Conservation (phyloP, 345 rosid species). For the Aquilaria malaccensis region DNA sequence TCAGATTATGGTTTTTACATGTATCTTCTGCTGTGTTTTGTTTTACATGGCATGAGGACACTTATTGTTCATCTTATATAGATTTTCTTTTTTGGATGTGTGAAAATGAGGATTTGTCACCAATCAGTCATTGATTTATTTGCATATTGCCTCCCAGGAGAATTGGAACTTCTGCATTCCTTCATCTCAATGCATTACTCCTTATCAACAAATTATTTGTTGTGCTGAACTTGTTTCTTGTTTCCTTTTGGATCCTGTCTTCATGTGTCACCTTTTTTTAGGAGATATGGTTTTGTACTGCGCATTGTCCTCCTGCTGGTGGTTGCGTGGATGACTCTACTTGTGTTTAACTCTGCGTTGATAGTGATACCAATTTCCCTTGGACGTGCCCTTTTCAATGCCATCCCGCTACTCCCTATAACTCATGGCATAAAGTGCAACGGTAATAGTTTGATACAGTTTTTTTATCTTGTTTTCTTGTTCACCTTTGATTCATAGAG, state of each 20-base stretch:
- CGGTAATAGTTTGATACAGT: constrained; percentile 36
- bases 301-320: constrained; percentile 78
- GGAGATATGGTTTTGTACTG: constrained; percentile 83
- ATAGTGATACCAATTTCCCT: constrained; percentile 88
- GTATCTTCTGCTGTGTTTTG: too few species aligned
- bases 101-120: too few species aligned
- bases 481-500: too few species aligned
- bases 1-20: too few species aligned
- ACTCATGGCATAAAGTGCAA: constrained; percentile 98
- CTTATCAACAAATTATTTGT: neutral
- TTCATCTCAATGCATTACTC: neutral
- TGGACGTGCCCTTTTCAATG: constrained; percentile 88
- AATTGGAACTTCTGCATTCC: neutral
- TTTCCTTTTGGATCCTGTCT: neutral
- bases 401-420: constrained; percentile 89
- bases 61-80: too few species aligned
- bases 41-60: too few species aligned
- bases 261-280: constrained; percentile 12
- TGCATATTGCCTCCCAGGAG: too few species aligned
- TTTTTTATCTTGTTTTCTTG: neutral
- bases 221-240: neutral
- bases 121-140: too few species aligned
- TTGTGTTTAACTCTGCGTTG: constrained; percentile 84
- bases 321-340: constrained; percentile 96
- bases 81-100: too few species aligned